A percentile compares a stretch with the other conserved stretches of the same genome.
phyloP scores from a whole-genome alignment of 2,329 filamentous ascomycete species.

The Geosmithia morbida region DNA sequence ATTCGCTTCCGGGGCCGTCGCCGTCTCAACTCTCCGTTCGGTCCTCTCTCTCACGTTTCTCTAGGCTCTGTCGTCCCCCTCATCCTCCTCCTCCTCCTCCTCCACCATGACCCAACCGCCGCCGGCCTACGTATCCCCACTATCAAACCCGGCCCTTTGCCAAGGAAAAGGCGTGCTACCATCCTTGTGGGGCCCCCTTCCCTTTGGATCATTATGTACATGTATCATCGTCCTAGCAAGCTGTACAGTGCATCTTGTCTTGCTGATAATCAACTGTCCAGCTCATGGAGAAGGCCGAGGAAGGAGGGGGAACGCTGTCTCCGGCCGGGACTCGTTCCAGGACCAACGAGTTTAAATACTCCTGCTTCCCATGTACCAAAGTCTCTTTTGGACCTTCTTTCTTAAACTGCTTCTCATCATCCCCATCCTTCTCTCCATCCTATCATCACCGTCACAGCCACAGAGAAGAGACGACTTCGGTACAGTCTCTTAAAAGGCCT shows the following conservation, averaged over 20 bases:
- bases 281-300: too few species aligned
- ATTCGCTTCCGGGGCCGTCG: neutral
- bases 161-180: neutral
- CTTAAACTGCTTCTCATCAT: slow-evolving; percentile 1
- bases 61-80: too few species aligned
- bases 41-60: neutral
- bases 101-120: neutral
- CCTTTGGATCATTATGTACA: neutral
- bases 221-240: neutral
- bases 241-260: neutral
- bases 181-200: neutral
- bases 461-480: too few species aligned
- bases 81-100: too few species aligned
- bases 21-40: neutral
- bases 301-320: too few species aligned
- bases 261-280: neutral
- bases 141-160: neutral
- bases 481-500: too few species aligned
- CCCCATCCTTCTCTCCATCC: neutral
- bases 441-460: neutral
- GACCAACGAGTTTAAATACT: slow-evolving; percentile 1
- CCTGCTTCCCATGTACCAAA: slow-evolving; percentile 3
- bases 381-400: slow-evolving; percentile 1
- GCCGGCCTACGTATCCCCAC: neutral
- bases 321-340: too few species aligned